Evolutionary conservation across 2,329 filamentous ascomycete genomes (phyloP), one percentile per base, ranked within the genome.

Genomic region (Chrysoporthe austroafricana): DNA sequence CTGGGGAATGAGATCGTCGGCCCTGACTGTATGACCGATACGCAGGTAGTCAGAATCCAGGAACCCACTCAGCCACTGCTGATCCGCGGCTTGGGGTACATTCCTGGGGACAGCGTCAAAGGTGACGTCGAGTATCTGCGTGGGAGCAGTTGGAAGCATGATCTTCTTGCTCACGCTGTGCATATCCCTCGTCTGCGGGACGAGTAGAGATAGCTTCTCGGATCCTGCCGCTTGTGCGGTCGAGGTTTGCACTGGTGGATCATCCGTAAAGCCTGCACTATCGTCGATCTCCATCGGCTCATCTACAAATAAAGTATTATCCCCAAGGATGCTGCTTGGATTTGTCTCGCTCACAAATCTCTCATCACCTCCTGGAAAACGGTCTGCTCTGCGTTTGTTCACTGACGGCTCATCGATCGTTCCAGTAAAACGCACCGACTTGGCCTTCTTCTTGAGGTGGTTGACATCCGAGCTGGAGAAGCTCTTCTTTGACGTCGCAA

Each of bases 371-470:
- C 34, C n/a, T 18, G 62, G 63, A 11, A 64, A 64, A 14, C 63
- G 63, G 13, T 48, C 52, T 48, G 63, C 48, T n/a, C 52, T 58
- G 26, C 39, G 4, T 46, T 50, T 18, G 8, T 4, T 36, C 18
- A 32, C 32, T 9, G 54, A 32, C 43, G 63, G 14, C 32, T 52
- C 54, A 6, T 64, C 66, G 26, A 73, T 69, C 50, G 69, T 71
- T 64, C 70, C 73, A 54, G 73, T 72, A 71, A 81, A 82, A 50
- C 76, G 77, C 56, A 82, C 79, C 43, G 77, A 77, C 66, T 81
- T 81, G 48, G 74, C 78, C 59, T 73, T 73, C 67, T 77, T 80
- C 43, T 69, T 73, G 5, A 67, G 26, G 16, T 62, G 58, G 32
- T 50, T 44, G n/a, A 42, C 34, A 26, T 50, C 52, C 16, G 52